Percentiles rank a stretch among this genome's conserved stretches.
Conservation (phyloP, 768 basidiomycete species). For the Hygrophoropsis aurantiaca region DNA sequence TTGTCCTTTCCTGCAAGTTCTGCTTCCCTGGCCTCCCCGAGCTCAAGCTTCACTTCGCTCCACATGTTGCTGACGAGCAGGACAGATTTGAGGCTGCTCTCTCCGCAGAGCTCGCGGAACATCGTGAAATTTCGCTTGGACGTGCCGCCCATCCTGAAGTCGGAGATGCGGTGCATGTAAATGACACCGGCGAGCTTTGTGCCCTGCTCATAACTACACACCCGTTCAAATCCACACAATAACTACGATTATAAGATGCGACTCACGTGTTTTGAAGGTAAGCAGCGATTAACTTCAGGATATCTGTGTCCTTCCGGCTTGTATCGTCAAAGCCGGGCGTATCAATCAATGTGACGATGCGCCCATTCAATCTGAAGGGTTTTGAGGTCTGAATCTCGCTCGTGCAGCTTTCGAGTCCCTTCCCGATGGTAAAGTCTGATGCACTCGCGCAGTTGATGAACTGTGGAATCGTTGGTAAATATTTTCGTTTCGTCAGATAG, state of each 20-base stretch:
- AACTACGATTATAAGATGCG: too few species aligned
- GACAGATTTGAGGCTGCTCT: constrained; percentile 47
- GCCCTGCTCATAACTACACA: constrained; percentile 31
- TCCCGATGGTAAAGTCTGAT: constrained; percentile 39
- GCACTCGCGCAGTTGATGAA: constrained; percentile 50
- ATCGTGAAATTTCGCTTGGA: constrained; percentile 52
- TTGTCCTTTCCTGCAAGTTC: constrained; percentile 41
- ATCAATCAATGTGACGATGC: constrained; percentile 48
- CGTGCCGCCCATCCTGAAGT: constrained; percentile 49
- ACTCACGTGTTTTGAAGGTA: constrained; percentile 12
- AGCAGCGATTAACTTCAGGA: constrained; percentile 45
- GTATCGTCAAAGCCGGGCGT: constrained; percentile 65
- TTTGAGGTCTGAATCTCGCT: constrained; percentile 36
- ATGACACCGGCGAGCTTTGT: constrained; percentile 50
- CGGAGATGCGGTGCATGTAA: constrained; percentile 55
- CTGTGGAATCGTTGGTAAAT: constrained; percentile 20
- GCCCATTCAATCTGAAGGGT: constrained; percentile 43
- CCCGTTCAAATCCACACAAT: too few species aligned
- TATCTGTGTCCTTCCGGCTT: constrained; percentile 41
- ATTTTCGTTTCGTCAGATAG: neutral
- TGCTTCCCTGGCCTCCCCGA: constrained; percentile 43
- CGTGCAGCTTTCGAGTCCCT: constrained; percentile 45
- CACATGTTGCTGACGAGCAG: constrained; percentile 57
- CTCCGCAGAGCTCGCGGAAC: constrained; percentile 55
- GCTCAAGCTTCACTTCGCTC: constrained; percentile 38